A percentile compares a stretch with the other conserved stretches of the same genome.
Evolutionary conservation across 2,329 filamentous ascomycete species (phyloP).

Genomic region (Beauveria medogensis): DNA sequence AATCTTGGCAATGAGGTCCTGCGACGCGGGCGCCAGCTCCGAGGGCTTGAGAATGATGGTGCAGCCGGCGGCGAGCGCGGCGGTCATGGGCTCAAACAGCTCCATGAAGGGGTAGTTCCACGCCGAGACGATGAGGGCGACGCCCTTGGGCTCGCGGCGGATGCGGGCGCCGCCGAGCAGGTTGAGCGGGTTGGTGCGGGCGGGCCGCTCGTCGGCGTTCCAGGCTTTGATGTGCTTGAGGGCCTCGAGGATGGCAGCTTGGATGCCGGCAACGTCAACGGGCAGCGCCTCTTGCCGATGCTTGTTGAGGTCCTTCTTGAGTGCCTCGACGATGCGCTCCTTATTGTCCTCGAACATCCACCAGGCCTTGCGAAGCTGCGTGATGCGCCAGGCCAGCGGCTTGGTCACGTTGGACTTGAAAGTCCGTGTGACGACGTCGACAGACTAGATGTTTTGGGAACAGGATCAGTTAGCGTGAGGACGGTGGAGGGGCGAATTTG

Average conservation of each 20-base stretch:
- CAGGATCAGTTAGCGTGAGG: not conserved
- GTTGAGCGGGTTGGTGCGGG: constrained; percentile 22
- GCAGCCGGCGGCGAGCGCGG: constrained; percentile 35
- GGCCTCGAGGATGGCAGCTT: constrained; percentile 28
- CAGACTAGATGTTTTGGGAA: not conserved
- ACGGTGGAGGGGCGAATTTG: not conserved
- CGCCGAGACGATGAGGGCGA: constrained; percentile 34
- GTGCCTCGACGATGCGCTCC: constrained; percentile 22
- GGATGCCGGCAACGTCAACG: constrained; percentile 23
- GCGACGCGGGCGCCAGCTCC: constrained; percentile 27
- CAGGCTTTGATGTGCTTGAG: constrained; percentile 32
- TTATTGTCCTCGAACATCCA: constrained; percentile 34
- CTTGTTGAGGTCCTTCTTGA: constrained; percentile 27
- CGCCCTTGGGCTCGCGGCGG: constrained; percentile 35
- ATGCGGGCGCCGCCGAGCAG: constrained; percentile 24
- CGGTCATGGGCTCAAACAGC: constrained; percentile 30
- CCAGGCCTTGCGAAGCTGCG: constrained; percentile 33
- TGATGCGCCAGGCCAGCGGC: constrained; percentile 29
- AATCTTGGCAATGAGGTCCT: constrained; percentile 31
- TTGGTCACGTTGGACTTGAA: constrained; percentile 23
- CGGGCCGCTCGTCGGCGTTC: constrained; percentile 27
- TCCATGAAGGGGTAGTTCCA: constrained; percentile 39
- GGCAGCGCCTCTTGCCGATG: constrained; percentile 25
- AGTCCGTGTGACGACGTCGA: constrained; percentile 2
- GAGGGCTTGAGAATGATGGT: constrained; percentile 36